These are phyloP conservation scores for Tulasnella sp. DNA, from an alignment of 768 basidiomycete genomes.

Conservation along the genomic window DNA sequence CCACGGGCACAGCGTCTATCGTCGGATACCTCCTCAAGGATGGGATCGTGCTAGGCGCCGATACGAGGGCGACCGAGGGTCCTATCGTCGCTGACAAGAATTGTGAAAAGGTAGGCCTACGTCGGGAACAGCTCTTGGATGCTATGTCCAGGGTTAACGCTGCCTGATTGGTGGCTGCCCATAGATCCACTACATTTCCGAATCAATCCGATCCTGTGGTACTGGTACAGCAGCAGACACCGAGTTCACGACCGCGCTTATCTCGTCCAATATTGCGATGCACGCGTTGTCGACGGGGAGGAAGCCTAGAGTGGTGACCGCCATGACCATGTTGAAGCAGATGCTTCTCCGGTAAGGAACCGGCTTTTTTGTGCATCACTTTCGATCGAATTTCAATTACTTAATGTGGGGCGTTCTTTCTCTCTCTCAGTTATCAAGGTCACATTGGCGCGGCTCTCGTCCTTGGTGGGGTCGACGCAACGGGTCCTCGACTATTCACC, in stretches of 20 bases:
- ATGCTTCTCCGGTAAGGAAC: constrained; percentile 78
- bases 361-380: not conserved
- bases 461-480: constrained; percentile 87
- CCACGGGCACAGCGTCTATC: constrained; percentile 93
- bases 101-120: constrained; percentile 86
- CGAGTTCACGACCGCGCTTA: constrained; percentile 87
- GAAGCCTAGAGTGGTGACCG: constrained; percentile 89
- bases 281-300: constrained; percentile 85
- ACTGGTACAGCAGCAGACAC: constrained; percentile 98
- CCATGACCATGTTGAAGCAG: constrained; percentile 99
- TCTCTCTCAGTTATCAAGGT: constrained; percentile 70
- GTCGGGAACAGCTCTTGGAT: not conserved
- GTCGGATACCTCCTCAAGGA: constrained; percentile 90
- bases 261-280: constrained; percentile 92
- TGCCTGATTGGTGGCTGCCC: too few species aligned
- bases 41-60: constrained; percentile 90
- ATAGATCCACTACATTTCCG: constrained; percentile 95
- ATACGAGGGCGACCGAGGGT: constrained; percentile 91
- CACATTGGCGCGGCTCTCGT: constrained; percentile 92
- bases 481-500: constrained; percentile 92
- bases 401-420: not conserved
- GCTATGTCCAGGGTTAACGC: not conserved
- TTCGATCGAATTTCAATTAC: not conserved
- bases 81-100: constrained; percentile 98
- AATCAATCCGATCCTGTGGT: constrained; percentile 93